Evolutionary conservation across 2,329 filamentous ascomycete species (phyloP).

Genomic region (Coniochaeta sp.): DNA sequence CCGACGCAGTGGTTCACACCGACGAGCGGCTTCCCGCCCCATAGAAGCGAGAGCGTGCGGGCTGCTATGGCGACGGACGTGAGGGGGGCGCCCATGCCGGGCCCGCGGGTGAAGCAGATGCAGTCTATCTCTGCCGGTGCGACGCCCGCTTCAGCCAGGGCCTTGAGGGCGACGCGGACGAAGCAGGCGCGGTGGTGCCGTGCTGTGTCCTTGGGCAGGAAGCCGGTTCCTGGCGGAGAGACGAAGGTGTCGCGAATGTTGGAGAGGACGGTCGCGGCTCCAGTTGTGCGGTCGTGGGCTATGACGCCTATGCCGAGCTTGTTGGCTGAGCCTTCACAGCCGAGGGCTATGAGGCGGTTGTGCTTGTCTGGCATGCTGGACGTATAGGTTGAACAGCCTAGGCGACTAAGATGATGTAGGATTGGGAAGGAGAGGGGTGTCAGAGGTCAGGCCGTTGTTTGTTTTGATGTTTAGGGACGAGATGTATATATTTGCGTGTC

Average conservation of each 20-base stretch:
- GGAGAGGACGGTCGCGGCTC: slow-evolving; percentile 65
- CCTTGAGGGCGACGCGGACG: slow-evolving; percentile 69
- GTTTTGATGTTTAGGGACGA: too few species aligned
- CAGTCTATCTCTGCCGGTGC: slow-evolving; percentile 66
- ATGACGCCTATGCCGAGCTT: slow-evolving; percentile 95
- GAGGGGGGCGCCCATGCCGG: slow-evolving; percentile 92
- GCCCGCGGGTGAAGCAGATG: slow-evolving; percentile 92
- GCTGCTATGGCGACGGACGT: slow-evolving; percentile 81
- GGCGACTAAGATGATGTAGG: background rate
- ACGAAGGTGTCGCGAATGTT: slow-evolving; percentile 93
- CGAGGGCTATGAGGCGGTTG: slow-evolving; percentile 44
- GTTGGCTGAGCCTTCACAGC: slow-evolving; percentile 88
- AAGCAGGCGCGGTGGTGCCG: slow-evolving; percentile 85
- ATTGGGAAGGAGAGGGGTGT: background rate
- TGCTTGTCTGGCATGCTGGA: slow-evolving; percentile 20
- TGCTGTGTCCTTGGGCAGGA: slow-evolving; percentile 94
- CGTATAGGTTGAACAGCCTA: background rate
- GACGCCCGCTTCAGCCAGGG: slow-evolving; percentile 63
- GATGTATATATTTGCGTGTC: too few species aligned
- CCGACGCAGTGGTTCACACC: slow-evolving; percentile 98
- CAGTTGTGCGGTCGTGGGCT: slow-evolving; percentile 51
- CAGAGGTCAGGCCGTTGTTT: too few species aligned
- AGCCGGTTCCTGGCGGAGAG: slow-evolving; percentile 86
- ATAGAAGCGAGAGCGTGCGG: slow-evolving; percentile 72
- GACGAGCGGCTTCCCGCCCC: slow-evolving; percentile 75